A percentile compares a stretch with the other conserved stretches of the same genome.
Evolutionary conservation across 768 basidiomycete species (phyloP).

Genomic region (Naganishia vishniacii): DNA sequence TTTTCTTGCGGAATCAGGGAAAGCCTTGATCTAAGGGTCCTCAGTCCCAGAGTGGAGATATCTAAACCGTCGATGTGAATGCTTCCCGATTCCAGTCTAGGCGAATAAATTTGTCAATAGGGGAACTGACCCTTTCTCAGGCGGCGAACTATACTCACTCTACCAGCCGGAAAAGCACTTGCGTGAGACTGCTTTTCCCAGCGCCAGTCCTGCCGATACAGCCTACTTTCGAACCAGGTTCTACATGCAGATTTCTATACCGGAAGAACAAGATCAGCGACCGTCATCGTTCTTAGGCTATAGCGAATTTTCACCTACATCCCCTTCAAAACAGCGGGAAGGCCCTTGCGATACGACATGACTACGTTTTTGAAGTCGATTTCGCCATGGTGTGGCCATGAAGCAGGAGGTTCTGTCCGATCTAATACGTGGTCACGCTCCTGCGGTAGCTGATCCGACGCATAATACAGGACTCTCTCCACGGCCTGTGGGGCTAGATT

Average conservation of each 20-base stretch:
- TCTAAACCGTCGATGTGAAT: conserved; percentile 75
- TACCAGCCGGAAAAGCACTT: conserved; percentile 63
- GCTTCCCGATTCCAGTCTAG: conserved; percentile 58
- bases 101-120: not conserved
- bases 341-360: conserved; percentile 67
- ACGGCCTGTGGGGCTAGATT: conserved; percentile 31
- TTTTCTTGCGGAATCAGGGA: conserved; percentile 46
- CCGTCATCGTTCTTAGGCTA: too few relatives aligned
- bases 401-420: conserved; percentile 55
- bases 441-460: conserved; percentile 56
- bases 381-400: conserved; percentile 70
- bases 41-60: conserved; percentile 69
- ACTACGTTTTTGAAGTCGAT: conserved; percentile 68
- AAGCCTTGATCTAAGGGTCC: conserved; percentile 49
- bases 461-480: conserved; percentile 69
- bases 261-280: too few relatives aligned
- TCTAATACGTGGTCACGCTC: conserved; percentile 65
- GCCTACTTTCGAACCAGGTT: conserved; percentile 84
- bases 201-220: conserved; percentile 82
- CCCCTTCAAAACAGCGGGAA: conserved; percentile 75
- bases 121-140: not conserved
- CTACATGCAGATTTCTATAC: conserved; percentile 20
- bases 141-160: conserved; percentile 29
- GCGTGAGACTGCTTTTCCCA: conserved; percentile 82
- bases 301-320: conserved; percentile 47